Conservation (phyloP, 257 asterid genomes). For the Vinca minor region DNA sequence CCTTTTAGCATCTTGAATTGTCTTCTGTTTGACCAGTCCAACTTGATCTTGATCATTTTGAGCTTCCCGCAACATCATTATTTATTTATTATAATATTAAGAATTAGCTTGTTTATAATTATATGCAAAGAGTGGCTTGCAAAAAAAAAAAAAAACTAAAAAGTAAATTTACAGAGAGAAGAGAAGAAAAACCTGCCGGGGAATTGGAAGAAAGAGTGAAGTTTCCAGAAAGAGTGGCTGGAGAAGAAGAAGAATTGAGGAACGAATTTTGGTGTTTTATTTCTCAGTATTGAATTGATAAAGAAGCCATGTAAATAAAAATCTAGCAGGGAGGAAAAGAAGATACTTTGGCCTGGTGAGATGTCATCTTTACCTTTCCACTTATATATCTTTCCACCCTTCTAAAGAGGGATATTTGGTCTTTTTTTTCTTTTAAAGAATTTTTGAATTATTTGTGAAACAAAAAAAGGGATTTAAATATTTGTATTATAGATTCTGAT, state of each 20-base stretch:
- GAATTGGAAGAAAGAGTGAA: background rate
- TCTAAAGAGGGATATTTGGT: too few species aligned
- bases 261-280: background rate
- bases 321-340: slow-evolving; percentile 7
- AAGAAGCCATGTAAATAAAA: background rate
- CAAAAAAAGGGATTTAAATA: too few species aligned
- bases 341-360: background rate
- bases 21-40: too few species aligned
- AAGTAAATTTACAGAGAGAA: background rate
- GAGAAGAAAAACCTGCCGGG: background rate
- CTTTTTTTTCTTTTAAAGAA: too few species aligned
- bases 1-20: too few species aligned
- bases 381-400: background rate
- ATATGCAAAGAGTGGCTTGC: background rate
- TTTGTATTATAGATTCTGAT: too few species aligned
- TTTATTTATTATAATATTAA: too few species aligned
- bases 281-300: too few species aligned
- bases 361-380: slow-evolving; percentile 1
- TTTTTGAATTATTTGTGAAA: too few species aligned
- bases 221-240: background rate
- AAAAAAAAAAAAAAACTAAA: too few species aligned
- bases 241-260: slow-evolving; percentile 1
- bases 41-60: too few species aligned
- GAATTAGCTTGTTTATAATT: background rate
- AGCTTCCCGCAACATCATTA: too few species aligned